phyloP scores from a whole-genome alignment of 1,139 yeast genomes.

The Taphrina deformans region DNA sequence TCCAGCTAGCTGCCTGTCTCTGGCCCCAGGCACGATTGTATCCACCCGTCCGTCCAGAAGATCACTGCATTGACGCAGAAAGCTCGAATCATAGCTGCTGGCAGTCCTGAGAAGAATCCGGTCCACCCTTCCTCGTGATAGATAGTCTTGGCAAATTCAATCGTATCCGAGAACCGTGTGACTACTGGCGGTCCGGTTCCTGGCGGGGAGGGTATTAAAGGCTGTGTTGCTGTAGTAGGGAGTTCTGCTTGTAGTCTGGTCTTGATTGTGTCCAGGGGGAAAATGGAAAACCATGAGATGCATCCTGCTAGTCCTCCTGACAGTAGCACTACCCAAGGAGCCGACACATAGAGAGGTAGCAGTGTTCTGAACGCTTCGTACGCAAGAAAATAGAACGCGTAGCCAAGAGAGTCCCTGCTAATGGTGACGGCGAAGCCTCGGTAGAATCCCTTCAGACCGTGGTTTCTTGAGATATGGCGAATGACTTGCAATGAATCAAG shows the following conservation, averaged over 20 bases:
- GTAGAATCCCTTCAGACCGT: constrained; percentile 39
- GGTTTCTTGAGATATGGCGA: constrained; percentile 24
- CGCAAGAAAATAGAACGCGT: constrained; percentile 39
- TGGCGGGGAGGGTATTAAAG: not conserved
- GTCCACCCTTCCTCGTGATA: constrained; percentile 36
- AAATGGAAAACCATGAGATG: constrained; percentile 41
- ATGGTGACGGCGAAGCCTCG: constrained; percentile 39
- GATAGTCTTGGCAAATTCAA: constrained; percentile 27
- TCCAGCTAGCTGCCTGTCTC: not conserved
- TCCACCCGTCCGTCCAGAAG: constrained; percentile 38
- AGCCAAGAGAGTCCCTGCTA: constrained; percentile 40
- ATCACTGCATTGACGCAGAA: constrained; percentile 41
- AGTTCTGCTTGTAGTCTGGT: constrained; percentile 39
- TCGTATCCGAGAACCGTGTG: not conserved
- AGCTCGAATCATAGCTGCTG: constrained; percentile 40
- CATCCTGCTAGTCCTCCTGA: constrained; percentile 42
- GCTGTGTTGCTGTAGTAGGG: not conserved
- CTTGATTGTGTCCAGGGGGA: constrained; percentile 41
- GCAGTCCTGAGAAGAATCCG: constrained; percentile 39
- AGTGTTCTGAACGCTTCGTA: not conserved
- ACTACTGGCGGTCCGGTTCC: not conserved
- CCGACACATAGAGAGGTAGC: not conserved
- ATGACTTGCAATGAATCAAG: constrained; percentile 34
- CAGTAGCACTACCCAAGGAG: constrained; percentile 25
- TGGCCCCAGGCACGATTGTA: not conserved